A percentile compares a stretch with the other conserved stretches of the same genome.
Conservation (phyloP, 495 filamentous ascomycete genomes). For the Talaromyces adpressus region DNA sequence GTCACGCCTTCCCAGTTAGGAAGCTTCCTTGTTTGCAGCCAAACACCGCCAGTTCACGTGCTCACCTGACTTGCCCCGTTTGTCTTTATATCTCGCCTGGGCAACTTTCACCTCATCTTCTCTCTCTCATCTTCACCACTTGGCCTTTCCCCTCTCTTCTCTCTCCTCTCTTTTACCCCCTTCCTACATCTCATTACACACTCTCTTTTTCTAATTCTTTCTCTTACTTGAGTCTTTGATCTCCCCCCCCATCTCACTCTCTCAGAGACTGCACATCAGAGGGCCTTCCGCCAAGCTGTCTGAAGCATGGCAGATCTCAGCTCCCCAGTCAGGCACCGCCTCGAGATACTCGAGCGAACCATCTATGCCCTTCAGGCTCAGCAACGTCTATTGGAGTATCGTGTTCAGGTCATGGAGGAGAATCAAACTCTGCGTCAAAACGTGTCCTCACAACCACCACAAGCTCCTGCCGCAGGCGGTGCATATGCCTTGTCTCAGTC, state of each 20-base stretch:
- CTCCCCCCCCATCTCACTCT: neutral
- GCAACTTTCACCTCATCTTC: neutral
- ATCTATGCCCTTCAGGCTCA: constrained; percentile 8
- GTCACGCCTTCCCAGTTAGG: neutral
- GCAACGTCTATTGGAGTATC: constrained; percentile 8
- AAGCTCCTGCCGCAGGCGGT: neutral
- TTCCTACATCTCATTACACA: neutral
- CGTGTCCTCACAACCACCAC: neutral
- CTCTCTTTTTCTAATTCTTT: neutral
- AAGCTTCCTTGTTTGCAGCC: neutral
- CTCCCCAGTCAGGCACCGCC: neutral
- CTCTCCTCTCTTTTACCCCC: neutral
- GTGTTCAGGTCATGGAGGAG: constrained; percentile 4
- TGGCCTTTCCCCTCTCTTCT: too few species aligned
- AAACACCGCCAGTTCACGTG: neutral
- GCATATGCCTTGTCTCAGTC: neutral
- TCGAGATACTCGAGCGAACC: constrained; percentile 7
- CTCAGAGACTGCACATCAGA: neutral
- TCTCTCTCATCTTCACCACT: neutral
- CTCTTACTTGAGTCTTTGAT: neutral
- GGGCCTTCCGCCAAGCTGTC: neutral
- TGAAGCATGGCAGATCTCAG: neutral
- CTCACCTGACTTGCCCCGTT: neutral
- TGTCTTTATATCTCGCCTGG: neutral
- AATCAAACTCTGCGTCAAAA: neutral